Percentiles rank a stretch among this genome's conserved stretches.
Evolutionary conservation across 176 grass and related monocot genomes (phyloP).

Genomic region (Pharus latifolius): DNA sequence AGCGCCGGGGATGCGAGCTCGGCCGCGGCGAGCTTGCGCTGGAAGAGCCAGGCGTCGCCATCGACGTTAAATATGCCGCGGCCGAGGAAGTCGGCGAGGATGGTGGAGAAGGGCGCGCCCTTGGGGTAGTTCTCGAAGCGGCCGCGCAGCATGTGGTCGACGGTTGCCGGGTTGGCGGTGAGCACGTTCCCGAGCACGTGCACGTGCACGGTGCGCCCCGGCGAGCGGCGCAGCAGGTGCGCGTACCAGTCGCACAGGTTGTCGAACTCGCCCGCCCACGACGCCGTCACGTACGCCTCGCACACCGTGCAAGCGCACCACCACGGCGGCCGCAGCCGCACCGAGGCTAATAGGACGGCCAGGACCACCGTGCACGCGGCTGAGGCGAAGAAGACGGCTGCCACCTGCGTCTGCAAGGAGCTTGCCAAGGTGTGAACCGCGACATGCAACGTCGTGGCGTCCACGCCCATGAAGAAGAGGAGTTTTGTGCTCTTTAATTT

Average conservation of each 20-base stretch:
- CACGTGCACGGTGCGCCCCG: constrained; percentile 69
- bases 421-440: constrained; percentile 19
- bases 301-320: constrained; percentile 72
- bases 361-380: constrained; percentile 25
- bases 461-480: constrained; percentile 13
- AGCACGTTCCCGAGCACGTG: constrained; percentile 67
- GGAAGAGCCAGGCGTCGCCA: constrained; percentile 61
- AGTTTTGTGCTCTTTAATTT: neutral
- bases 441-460: constrained; percentile 15
- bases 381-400: constrained; percentile 28
- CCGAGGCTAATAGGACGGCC: constrained; percentile 22
- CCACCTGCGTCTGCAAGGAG: constrained; percentile 30
- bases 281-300: constrained; percentile 60
- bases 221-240: constrained; percentile 55
- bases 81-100: constrained; percentile 78
- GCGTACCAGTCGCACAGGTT: constrained; percentile 92
- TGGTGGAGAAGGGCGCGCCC: constrained; percentile 56
- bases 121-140: constrained; percentile 83
- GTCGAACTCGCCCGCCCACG: constrained; percentile 58
- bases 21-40: constrained; percentile 57
- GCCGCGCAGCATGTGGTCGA: constrained; percentile 59
- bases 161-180: constrained; percentile 55
- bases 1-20: constrained; percentile 37
- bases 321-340: constrained; percentile 39
- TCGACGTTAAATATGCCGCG: constrained; percentile 83